These are phyloP conservation scores for Alternaria arborescens DNA, from an alignment of 2,329 filamentous ascomycete genomes.

Conservation along the genomic window DNA sequence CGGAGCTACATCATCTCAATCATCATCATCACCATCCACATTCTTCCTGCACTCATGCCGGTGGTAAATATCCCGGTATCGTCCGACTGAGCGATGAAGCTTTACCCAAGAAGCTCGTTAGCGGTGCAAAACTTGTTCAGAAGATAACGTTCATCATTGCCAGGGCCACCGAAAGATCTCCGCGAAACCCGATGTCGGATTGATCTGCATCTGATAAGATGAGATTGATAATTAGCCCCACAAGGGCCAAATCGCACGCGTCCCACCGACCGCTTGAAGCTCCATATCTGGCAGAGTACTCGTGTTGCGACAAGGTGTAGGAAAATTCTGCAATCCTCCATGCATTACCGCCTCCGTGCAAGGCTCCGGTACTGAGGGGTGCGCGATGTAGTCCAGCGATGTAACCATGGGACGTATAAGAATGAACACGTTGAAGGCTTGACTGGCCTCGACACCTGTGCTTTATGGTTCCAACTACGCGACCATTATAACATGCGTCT, in stretches of 20 bases:
- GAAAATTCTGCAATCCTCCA: background rate
- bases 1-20: background rate
- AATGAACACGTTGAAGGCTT: background rate
- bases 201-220: constrained; percentile 11
- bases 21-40: background rate
- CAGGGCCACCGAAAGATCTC: background rate
- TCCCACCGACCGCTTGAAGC: background rate
- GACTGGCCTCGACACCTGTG: background rate
- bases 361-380: background rate
- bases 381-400: background rate
- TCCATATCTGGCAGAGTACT: background rate
- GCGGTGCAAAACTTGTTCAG: background rate
- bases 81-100: background rate
- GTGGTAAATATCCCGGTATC: background rate
- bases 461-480: background rate
- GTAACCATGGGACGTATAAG: background rate
- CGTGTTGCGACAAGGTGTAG: constrained; percentile 5
- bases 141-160: background rate
- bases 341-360: background rate
- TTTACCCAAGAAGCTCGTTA: background rate
- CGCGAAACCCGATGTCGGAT: constrained; percentile 2
- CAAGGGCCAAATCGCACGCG: background rate
- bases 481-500: background rate
- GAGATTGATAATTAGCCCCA: constrained; percentile 1
- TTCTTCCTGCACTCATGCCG: background rate